These are phyloP conservation scores for Phytopythium chamaehyphon DNA, from an alignment of 352 stramenopile species.

Conservation along the genomic window DNA sequence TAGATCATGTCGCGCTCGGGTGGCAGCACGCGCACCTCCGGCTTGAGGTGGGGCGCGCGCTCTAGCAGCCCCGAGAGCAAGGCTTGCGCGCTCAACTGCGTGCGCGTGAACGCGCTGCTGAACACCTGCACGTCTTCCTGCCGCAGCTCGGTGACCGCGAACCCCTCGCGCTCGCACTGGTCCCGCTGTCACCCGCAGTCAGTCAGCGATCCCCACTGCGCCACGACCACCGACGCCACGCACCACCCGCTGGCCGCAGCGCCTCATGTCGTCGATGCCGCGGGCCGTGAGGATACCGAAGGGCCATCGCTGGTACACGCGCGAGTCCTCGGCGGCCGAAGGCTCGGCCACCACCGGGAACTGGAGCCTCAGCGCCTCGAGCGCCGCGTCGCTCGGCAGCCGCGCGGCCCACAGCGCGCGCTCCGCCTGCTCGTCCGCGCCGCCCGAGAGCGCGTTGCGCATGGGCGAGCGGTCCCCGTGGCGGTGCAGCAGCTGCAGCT, in stretches of 20 bases:
- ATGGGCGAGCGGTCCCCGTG: conserved; percentile 79
- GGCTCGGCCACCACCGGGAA: conserved; percentile 12
- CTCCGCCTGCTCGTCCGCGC: conserved; percentile 30
- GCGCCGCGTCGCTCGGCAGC: conserved; percentile 34
- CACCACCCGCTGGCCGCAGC: conserved; percentile 45
- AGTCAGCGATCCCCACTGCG: too few species aligned
- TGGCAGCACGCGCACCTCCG: conserved; percentile 49
- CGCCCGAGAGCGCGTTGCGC: conserved; percentile 56
- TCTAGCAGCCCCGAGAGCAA: conserved; percentile 47
- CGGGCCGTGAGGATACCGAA: conserved; percentile 66
- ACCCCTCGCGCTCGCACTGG: conserved; percentile 35
- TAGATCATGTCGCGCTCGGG: conserved; percentile 76
- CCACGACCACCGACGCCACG: neutral
- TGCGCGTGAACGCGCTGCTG: conserved; percentile 71
- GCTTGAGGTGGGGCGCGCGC: conserved; percentile 28
- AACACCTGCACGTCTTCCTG: conserved; percentile 47
- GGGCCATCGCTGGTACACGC: conserved; percentile 41
- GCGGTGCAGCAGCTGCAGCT: conserved; percentile 76
- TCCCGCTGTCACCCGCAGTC: too few species aligned
- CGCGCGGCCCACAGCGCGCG: conserved; percentile 32
- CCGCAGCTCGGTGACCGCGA: conserved; percentile 30
- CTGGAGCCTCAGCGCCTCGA: conserved; percentile 27
- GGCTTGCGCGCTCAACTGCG: conserved; percentile 71
- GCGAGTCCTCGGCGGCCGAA: neutral
- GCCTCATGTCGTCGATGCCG: conserved; percentile 68